These are phyloP conservation scores for Rhizophagus sp. DNA, from an alignment of 192 early-diverging fungal species.

Conservation along the genomic window DNA sequence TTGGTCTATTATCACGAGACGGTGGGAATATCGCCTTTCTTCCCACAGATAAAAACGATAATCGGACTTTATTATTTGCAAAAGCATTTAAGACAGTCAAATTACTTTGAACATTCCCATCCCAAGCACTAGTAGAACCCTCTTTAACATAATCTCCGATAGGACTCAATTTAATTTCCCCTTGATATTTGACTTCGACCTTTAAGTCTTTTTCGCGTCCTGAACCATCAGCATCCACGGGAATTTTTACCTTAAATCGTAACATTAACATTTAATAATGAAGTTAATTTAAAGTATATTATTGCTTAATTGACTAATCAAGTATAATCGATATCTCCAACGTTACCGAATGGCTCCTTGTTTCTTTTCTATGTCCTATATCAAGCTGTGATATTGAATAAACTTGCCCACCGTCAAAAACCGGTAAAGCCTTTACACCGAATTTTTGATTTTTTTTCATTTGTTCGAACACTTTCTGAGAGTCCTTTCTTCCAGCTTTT, in stretches of 20 bases:
- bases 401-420: background rate
- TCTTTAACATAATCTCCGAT: slow-evolving; percentile 8
- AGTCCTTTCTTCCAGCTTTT: slow-evolving; percentile 4
- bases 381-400: slow-evolving; percentile 1
- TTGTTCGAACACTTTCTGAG: background rate
- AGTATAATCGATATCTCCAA: background rate
- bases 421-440: background rate
- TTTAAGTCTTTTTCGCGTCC: background rate
- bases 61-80: slow-evolving; percentile 4
- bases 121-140: background rate
- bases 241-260: background rate
- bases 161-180: background rate
- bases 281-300: too few species aligned
- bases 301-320: background rate
- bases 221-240: background rate
- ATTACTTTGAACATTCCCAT: background rate
- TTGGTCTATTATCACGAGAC: background rate
- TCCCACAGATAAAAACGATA: background rate
- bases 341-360: background rate
- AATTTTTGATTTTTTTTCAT: background rate
- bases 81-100: slow-evolving; percentile 3
- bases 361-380: background rate
- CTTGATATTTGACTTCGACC: background rate
- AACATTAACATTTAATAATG: too few species aligned
- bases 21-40: slow-evolving; percentile 5